Percentiles rank a stretch among this genome's conserved stretches.
Evolutionary conservation across 2,329 filamentous ascomycete genomes (phyloP).

Genomic region (Cytospora schulzeri): DNA sequence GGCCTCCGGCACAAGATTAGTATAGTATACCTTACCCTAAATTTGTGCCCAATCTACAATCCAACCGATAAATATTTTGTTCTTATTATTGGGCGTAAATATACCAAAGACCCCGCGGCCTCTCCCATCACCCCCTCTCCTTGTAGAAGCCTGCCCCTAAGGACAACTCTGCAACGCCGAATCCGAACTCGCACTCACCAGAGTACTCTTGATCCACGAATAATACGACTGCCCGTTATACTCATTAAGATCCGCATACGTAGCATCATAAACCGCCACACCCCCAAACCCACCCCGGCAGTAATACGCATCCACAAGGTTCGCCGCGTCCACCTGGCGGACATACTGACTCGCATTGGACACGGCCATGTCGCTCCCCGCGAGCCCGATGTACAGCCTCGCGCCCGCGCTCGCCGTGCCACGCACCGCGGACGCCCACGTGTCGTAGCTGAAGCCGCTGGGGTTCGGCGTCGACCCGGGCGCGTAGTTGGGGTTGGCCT

Average conservation of each 20-base stretch:
- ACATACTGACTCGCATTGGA: conserved; percentile 39
- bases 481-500: conserved; percentile 37
- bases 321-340: conserved; percentile 36
- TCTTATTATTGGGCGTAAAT: neutral
- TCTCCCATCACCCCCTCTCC: neutral
- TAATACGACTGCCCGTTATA: neutral
- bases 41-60: no score
- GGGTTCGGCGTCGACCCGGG: conserved; percentile 30
- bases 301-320: conserved; percentile 44
- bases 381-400: conserved; percentile 50
- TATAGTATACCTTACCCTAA: no score
- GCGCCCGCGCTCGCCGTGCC: conserved; percentile 42
- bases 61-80: no score
- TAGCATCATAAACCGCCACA: conserved; percentile 50
- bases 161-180: neutral
- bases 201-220: conserved; percentile 3
- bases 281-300: conserved; percentile 45
- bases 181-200: neutral
- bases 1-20: no score
- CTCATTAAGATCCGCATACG: conserved; percentile 22
- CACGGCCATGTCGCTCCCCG: conserved; percentile 36
- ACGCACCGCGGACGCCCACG: conserved; percentile 42
- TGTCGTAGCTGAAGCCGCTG: conserved; percentile 46
- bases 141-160: neutral
- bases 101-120: neutral